Percentiles rank a stretch among this genome's conserved stretches.
phyloP scores from a whole-genome alignment of 1,284 basidiomycete species.

The Heterobasidion parviporum region DNA sequence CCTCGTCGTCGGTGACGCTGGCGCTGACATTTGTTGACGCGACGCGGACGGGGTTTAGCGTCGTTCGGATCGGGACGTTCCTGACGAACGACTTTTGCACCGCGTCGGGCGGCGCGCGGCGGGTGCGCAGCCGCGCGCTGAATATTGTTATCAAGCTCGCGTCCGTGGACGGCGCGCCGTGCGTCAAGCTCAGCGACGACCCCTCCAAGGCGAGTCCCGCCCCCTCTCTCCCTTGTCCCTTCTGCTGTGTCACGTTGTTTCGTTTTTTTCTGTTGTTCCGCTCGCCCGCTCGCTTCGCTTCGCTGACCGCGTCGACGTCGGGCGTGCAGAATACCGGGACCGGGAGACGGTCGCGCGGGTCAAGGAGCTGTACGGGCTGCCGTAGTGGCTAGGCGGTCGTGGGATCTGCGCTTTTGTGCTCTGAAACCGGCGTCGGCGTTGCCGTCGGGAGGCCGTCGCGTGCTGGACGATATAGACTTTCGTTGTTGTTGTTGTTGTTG shows the following conservation, averaged over 20 bases:
- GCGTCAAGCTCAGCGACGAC: slow-evolving; percentile 92
- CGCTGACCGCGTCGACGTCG: neutral
- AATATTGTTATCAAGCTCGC: slow-evolving; percentile 93
- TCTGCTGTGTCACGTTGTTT: too few species aligned
- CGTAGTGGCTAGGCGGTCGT: slow-evolving; percentile 5
- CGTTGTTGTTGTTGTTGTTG: too few species aligned
- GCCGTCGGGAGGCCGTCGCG: too few species aligned
- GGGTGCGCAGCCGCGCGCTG: slow-evolving; percentile 66
- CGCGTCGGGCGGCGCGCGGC: slow-evolving; percentile 38
- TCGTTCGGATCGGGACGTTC: slow-evolving; percentile 87
- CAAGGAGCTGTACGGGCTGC: slow-evolving; percentile 30
- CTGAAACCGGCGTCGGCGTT: too few species aligned
- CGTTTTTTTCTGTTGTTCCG: neutral
- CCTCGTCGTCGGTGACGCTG: neutral
- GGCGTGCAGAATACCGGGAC: slow-evolving; percentile 28
- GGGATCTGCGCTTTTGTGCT: too few species aligned
- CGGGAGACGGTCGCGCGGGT: slow-evolving; percentile 29
- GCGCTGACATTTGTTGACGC: neutral
- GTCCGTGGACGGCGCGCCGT: slow-evolving; percentile 63
- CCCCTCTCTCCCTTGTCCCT: neutral
- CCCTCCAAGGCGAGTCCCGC: slow-evolving; percentile 60
- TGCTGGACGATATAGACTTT: too few species aligned
- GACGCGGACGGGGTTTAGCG: slow-evolving; percentile 30
- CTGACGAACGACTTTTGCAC: slow-evolving; percentile 83
- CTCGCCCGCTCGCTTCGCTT: neutral